A percentile compares a stretch with the other conserved stretches of the same genome.
Evolutionary conservation across 495 filamentous ascomycete genomes (phyloP).

Genomic region (Margaritispora aquatica): DNA sequence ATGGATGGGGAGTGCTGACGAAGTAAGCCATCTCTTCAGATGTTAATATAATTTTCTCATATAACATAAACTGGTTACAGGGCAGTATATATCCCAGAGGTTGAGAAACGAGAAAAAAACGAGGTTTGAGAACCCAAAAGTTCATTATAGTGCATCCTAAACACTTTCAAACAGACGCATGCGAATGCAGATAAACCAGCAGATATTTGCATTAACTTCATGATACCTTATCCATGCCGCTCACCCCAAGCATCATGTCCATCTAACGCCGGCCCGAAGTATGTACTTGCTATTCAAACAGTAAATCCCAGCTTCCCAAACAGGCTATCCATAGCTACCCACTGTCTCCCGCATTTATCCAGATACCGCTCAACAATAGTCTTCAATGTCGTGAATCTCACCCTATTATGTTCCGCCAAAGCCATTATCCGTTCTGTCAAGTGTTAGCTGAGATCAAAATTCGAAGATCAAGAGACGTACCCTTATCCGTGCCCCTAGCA

Average conservation of each 20-base stretch:
- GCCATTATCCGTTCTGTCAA: constrained; percentile 53
- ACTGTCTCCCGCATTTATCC: constrained; percentile 88
- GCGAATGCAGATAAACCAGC: no score
- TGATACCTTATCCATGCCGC: not conserved
- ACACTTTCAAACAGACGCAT: no score
- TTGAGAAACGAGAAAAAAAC: no score
- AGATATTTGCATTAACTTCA: not conserved
- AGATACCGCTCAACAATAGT: constrained; percentile 80
- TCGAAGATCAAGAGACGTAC: constrained; percentile 20
- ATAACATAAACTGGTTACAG: no score
- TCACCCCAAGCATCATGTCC: not conserved
- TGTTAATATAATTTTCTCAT: no score
- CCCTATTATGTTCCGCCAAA: constrained; percentile 73
- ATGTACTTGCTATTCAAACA: constrained; percentile 9
- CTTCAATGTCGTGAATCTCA: constrained; percentile 67
- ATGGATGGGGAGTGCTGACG: no score
- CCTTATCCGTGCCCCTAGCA: constrained; percentile 32
- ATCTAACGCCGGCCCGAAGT: not conserved
- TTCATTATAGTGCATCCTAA: no score
- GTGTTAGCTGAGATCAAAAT: constrained; percentile 14
- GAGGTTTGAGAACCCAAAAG: no score
- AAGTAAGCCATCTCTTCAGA: no score
- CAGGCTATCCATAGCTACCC: constrained; percentile 92
- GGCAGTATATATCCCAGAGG: no score
- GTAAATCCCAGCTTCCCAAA: constrained; percentile 56